A percentile compares a stretch with the other conserved stretches of the same genome.
Evolutionary conservation across 441 rosid species (phyloP).

Genomic region (Syzygium syzygioides): DNA sequence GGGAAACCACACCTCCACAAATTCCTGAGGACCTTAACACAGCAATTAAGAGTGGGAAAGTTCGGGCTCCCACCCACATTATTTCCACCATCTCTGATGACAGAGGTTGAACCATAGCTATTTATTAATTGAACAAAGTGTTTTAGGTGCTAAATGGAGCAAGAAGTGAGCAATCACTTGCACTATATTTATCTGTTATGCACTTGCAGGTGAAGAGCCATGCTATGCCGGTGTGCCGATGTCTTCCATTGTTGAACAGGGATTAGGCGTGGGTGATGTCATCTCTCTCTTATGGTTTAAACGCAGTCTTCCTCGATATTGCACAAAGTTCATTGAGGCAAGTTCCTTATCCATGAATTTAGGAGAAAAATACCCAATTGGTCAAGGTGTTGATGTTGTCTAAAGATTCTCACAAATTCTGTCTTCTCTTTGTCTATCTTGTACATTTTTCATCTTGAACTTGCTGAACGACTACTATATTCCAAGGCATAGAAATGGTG

Average conservation of each 20-base stretch:
- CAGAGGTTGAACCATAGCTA: conserved; percentile 43
- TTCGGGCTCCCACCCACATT: conserved; percentile 92
- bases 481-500: neutral
- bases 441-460: neutral
- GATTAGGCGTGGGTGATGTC: conserved; percentile 92
- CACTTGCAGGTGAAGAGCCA: conserved; percentile 81
- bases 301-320: conserved; percentile 95
- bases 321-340: conserved; percentile 90
- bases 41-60: conserved; percentile 95
- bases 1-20: conserved; percentile 80
- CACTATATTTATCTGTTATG: neutral
- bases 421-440: neutral
- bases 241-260: conserved; percentile 90
- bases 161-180: neutral
- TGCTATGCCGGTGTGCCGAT: conserved; percentile 99
- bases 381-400: neutral
- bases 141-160: neutral
- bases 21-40: conserved; percentile 90
- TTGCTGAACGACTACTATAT: neutral
- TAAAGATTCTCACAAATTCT: neutral
- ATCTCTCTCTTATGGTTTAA: conserved; percentile 96
- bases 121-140: neutral
- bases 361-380: neutral
- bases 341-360: neutral
- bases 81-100: conserved; percentile 95